These are phyloP conservation scores for Neoarthrinium moseri DNA, from an alignment of 2,329 filamentous ascomycete species.

Conservation along the genomic window DNA sequence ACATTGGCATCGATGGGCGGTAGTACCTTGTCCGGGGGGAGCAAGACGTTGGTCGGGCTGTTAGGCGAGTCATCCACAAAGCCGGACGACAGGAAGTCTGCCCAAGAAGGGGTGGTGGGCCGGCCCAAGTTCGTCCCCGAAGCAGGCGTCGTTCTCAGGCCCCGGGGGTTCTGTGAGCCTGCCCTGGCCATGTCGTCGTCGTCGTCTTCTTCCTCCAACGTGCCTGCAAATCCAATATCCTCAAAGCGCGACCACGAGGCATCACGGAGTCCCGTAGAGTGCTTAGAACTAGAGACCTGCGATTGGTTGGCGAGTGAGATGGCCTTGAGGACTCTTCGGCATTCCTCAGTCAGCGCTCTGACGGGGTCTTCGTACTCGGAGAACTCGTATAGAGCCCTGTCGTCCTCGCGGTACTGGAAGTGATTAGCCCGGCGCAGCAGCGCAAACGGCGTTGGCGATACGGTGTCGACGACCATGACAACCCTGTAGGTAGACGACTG, in stretches of 20 bases:
- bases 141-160: conserved; percentile 63
- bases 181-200: conserved; percentile 54
- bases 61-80: conserved; percentile 77
- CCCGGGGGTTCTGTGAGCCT: conserved; percentile 33
- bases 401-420: conserved; percentile 91
- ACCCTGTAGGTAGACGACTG: conserved; percentile 83
- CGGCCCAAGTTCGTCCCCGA: conserved; percentile 68
- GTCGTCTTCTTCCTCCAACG: conserved; percentile 69
- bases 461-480: conserved; percentile 93
- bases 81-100: conserved; percentile 92
- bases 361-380: conserved; percentile 88
- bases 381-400: conserved; percentile 80
- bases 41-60: conserved; percentile 64
- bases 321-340: conserved; percentile 81
- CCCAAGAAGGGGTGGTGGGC: conserved; percentile 96
- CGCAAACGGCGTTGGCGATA: conserved; percentile 92
- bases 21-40: conserved; percentile 90
- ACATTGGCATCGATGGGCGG: conserved; percentile 75
- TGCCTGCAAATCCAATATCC: conserved; percentile 83
- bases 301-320: conserved; percentile 90
- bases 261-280: conserved; percentile 73
- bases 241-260: conserved; percentile 97
- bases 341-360: conserved; percentile 87
- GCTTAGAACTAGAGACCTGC: conserved; percentile 66
- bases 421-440: conserved; percentile 87